Conservation (phyloP, 139 green algal species). For the Zygnema circumcarinatum region DNA sequence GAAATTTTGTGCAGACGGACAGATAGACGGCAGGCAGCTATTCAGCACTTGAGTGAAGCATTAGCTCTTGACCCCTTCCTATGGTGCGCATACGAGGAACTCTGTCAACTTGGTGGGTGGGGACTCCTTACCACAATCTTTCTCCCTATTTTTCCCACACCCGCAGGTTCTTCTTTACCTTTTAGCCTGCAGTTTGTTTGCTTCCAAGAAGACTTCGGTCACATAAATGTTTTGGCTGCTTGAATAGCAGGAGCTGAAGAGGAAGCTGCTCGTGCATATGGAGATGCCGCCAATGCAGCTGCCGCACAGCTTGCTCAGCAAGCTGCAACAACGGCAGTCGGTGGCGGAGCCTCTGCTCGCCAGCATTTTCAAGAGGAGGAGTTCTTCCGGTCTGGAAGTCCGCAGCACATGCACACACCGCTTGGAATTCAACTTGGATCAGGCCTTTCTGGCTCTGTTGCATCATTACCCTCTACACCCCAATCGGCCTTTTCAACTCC, state of each 20-base stretch:
- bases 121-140: not conserved
- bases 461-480: not conserved
- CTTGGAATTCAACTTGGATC: not conserved
- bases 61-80: conserved; percentile 83
- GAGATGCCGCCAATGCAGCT: not conserved
- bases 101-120: conserved; percentile 79
- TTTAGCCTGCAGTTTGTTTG: not conserved
- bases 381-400: not conserved
- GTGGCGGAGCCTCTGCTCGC: not conserved
- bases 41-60: conserved; percentile 71
- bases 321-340: not conserved
- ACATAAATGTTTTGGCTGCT: not conserved
- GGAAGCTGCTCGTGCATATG: conserved; percentile 1
- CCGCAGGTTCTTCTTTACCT: not conserved
- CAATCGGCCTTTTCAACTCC: conserved; percentile 8
- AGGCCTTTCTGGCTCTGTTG: not conserved
- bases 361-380: not conserved
- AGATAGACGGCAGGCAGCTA: conserved; percentile 69
- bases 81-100: conserved; percentile 91
- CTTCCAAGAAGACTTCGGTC: not conserved
- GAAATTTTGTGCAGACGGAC: conserved; percentile 64
- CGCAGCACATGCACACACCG: not conserved
- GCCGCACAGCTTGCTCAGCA: not conserved
- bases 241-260: conserved; percentile 23
- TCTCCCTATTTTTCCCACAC: conserved; percentile 6